phyloP scores from a whole-genome alignment of 306 rosid species.

The Boehmeria nivea region DNA sequence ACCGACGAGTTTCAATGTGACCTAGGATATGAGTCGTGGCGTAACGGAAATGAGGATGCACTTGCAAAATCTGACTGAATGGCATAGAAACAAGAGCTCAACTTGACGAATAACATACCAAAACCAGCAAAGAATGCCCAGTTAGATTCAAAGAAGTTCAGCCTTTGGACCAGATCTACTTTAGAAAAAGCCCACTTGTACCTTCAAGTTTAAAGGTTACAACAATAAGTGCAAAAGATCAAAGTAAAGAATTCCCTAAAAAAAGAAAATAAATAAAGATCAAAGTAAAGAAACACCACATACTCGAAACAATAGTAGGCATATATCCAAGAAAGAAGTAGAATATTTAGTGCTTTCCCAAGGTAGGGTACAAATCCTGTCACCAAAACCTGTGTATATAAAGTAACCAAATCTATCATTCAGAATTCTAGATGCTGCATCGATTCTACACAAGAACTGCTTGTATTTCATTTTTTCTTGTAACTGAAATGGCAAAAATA shows the following conservation, averaged over 20 bases:
- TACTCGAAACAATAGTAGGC: constrained; percentile 98
- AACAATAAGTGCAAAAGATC: constrained; percentile 17
- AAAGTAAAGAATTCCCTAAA: not conserved
- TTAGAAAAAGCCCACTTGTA: constrained; percentile 89
- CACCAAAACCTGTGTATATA: constrained; percentile 58
- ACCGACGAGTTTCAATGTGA: no score
- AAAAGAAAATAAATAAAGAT: constrained; percentile 2
- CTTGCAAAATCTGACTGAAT: not conserved
- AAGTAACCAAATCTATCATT: constrained; percentile 23
- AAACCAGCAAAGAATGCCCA: constrained; percentile 97
- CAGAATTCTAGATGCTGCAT: constrained; percentile 6
- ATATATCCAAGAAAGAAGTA: constrained; percentile 93
- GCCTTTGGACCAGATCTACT: constrained; percentile 70
- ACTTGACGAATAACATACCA: constrained; percentile 46
- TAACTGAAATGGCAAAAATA: no score
- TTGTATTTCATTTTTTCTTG: no score
- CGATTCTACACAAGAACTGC: not conserved
- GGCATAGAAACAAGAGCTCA: constrained; percentile 6
- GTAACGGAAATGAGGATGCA: not conserved
- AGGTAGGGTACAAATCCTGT: constrained; percentile 73
- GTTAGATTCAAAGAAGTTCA: constrained; percentile 75
- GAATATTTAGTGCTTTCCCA: constrained; percentile 71
- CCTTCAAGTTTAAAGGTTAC: constrained; percentile 35
- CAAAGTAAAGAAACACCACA: constrained; percentile 26
- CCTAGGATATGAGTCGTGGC: no score